Evolutionary conservation across 331 rosid species (phyloP), one percentile per base, ranked within the genome.

Genomic region (Quercus phellos): DNA sequence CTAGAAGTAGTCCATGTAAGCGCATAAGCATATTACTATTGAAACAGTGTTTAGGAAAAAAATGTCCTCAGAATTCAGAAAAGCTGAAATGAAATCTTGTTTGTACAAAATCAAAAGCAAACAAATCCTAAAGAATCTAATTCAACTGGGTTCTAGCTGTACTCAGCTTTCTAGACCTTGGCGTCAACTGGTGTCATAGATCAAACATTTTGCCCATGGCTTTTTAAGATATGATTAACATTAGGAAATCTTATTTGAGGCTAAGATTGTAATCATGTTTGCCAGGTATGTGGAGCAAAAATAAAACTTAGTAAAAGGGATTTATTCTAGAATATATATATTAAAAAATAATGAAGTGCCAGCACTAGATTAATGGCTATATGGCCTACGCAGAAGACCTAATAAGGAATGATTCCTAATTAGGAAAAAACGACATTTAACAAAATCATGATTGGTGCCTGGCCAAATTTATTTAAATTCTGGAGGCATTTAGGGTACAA

Each of bases 111-210:
- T 69, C 79, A 58, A 83, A 80, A 84, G 76, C 87, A 84, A 68
- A 70, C 69, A 73, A 68, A 67, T 83, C 80, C 72, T 51, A 81
- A 77, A 79, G 92, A 87, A 84, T 88, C 90, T 70, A 83, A 81
- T 87, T 82, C 68, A 73, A 80, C 83, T 80, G 77, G 79, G 73
- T 77, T 84, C 86, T 89, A 90, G 91, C 97, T 91, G 97, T 90
- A 84, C 78, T 80, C 85, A 81, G 74, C 87, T 87, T 89, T 88
- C 79, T 77, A 73, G 78, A 80, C 73, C 72, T 87, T 85, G 67
- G 85, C 82, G 76, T 89, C 90, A 80, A 72, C 68, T 75, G 82
- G 85, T 73, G 87, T 72, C 83, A 86, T 84, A 59, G 68, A 82
- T 89, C 61, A 84, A 79, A 83, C 86, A 85, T 55, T 80, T 70